These are phyloP conservation scores for Populus davidiana DNA, from an alignment of 345 rosid species.

Conservation along the genomic window DNA sequence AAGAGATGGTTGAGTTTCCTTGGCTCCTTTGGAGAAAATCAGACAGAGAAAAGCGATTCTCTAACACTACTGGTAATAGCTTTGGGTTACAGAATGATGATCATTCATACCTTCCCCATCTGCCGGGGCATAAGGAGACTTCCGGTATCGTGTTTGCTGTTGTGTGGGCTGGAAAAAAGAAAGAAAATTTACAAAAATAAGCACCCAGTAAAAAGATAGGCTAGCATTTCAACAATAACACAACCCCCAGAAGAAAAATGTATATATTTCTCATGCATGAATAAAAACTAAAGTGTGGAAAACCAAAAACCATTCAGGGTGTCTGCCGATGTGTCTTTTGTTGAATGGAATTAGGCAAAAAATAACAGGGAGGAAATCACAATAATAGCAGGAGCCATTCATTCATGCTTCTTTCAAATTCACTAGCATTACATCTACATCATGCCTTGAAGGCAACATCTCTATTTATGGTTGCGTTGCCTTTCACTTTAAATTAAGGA, in stretches of 20 bases:
- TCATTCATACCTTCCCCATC: conserved; percentile 62
- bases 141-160: conserved; percentile 94
- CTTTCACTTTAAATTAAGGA: background rate
- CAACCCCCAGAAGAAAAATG: background rate
- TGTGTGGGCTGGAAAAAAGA: conserved; percentile 69
- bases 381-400: background rate
- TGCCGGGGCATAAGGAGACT: conserved; percentile 86
- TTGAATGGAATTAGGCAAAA: background rate
- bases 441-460: background rate
- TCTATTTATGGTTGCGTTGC: background rate
- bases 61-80: background rate
- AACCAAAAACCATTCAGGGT: background rate
- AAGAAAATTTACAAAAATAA: background rate
- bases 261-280: background rate
- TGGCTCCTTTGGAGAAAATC: background rate
- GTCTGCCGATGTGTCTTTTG: background rate
- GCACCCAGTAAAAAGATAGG: background rate
- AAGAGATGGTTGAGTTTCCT: background rate
- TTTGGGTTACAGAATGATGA: background rate
- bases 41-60: background rate
- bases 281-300: background rate
- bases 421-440: background rate
- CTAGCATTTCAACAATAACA: background rate
- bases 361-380: background rate
- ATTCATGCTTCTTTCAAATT: background rate